Base-by-base conservation (phyloP, 805 yeast species). In the Nakazawaea holstii region DNA sequence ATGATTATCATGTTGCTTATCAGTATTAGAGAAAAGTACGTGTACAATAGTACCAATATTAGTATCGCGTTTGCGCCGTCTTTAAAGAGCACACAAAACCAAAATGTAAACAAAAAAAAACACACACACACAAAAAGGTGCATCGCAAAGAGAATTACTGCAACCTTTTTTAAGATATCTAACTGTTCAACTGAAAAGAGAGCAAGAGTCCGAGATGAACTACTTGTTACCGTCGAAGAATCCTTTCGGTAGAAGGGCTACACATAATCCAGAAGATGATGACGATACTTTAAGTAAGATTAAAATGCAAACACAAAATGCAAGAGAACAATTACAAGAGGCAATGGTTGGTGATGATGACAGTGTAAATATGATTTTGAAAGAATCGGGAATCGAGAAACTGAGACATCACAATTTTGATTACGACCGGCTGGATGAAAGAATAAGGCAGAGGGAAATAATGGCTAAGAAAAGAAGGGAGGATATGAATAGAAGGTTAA, bases 281-380 rank as follows among this genome's bases (percentile, higher is more conserved):
- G 43, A 37, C n/a, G 43, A 30, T 20, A 17, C 24, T 4, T 36
- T 45, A 17, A 11, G 13, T 10, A 32, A 37, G n/a, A 33, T 36
- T 1, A 14, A 36, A 28, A 13, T 30, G 9, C 35, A 35, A 28
- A 11, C 40, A 15, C 39, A 24, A 9, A 24, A 45, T 6, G 49
- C 49, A 8, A 20, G 45, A n/a, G 27, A 17, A 20, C 11, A 28
- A 7, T n/a, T 45, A 20, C 37, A 45, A 45, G 37, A 41, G 14
- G 27, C 31, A 8, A 17, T 45, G 5, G 14, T 20, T 8, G 41
- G n/a, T 9, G 42, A 41, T 10, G 45, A 36, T 13, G 41, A 41
- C 27, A 46, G 49, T 35, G 45, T 46, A 11, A 29, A 35, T 8
- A 8, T 46, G 45, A 46, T 46, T 4, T n/a, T 46, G 8, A 30